Base-by-base conservation (phyloP, 1,284 basidiomycete genomes). In the Thelephora terrestris region DNA sequence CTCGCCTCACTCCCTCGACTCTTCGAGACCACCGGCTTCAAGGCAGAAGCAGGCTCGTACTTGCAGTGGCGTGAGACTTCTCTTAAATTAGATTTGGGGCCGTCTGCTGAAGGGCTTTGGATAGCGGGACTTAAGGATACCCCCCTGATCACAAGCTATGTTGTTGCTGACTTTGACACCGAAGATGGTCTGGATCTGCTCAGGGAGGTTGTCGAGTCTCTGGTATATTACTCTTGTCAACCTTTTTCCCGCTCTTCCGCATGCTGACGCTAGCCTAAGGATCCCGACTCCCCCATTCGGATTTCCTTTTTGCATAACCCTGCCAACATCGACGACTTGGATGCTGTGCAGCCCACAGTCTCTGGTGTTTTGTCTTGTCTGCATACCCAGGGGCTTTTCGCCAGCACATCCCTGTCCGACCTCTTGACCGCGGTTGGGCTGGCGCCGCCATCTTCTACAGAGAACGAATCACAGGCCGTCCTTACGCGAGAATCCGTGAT, bases 91-190 rank as follows among this genome's bases (percentile, higher is more conserved):
- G 34, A 47, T 9, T 32, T 29, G 32, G 23, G 4, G 21, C 39
- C n/a, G 25, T 20, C 2, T 21, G 25, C 39, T 42, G 4, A 42
- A 5, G 6, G 39, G 14, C 17, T 20, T 29, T 12, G 10, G 12
- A 9, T 36, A 65, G 70, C 63, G 43, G 71, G 68, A 34, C 58
- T 63, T 2, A 66, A 69, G 14, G 51, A 59, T n/a, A 55, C 72
- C 12, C 66, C 68, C 1, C 50, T 78, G 10, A 12, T 42, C 38
- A 79, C 82, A 4, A 66, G 83, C 10, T 85, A 81, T 62, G 66
- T 96, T 27, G 67, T 96, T 4, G 87, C 83, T 1, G 88, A 97
- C 62, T 69, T 97, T 4, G 85, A 96, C 57, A 76, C 71, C 5
- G 62, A 65, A 1, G 71, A 71, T 3, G 88, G 89, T 0, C 52